phyloP scores from a whole-genome alignment of 306 rosid species.

The Dryas octopetala region DNA sequence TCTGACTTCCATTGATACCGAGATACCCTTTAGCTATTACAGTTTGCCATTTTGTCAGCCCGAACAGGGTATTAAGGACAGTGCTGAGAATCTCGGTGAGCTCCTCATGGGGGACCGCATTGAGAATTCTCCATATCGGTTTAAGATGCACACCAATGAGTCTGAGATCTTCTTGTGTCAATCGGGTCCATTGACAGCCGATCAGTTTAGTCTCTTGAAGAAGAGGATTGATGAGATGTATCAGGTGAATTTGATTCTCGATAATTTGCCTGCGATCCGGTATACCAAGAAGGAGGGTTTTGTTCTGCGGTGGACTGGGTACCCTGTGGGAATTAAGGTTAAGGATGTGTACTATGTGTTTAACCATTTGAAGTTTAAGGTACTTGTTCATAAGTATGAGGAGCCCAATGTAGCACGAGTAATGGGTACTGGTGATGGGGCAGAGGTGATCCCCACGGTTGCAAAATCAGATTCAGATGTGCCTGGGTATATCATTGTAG shows the following conservation, averaged over 20 bases:
- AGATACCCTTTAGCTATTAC: conserved; percentile 89
- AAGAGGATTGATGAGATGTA: conserved; percentile 95
- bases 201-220: conserved; percentile 67
- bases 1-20: conserved; percentile 87
- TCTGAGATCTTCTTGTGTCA: conserved; percentile 70
- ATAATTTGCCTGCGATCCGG: conserved; percentile 80
- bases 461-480: conserved; percentile 48
- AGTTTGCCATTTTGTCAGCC: conserved; percentile 86
- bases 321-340: conserved; percentile 86
- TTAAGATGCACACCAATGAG: conserved; percentile 68
- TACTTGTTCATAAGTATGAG: conserved; percentile 88
- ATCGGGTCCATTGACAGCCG: conserved; percentile 51
- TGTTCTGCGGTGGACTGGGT: conserved; percentile 81
- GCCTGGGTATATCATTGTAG: conserved; percentile 94
- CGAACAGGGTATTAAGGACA: conserved; percentile 74
- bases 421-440: conserved; percentile 93
- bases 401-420: conserved; percentile 81
- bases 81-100: conserved; percentile 98
- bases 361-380: conserved; percentile 86
- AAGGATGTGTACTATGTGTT: conserved; percentile 77
- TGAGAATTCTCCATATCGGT: conserved; percentile 84
- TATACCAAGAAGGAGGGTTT: conserved; percentile 79
- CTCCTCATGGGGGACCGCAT: conserved; percentile 97
- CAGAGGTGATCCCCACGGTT: conserved; percentile 61
- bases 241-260: conserved; percentile 77